These are phyloP conservation scores for Theobroma grandiflorum DNA, from an alignment of 441 rosid genomes.

Conservation along the genomic window DNA sequence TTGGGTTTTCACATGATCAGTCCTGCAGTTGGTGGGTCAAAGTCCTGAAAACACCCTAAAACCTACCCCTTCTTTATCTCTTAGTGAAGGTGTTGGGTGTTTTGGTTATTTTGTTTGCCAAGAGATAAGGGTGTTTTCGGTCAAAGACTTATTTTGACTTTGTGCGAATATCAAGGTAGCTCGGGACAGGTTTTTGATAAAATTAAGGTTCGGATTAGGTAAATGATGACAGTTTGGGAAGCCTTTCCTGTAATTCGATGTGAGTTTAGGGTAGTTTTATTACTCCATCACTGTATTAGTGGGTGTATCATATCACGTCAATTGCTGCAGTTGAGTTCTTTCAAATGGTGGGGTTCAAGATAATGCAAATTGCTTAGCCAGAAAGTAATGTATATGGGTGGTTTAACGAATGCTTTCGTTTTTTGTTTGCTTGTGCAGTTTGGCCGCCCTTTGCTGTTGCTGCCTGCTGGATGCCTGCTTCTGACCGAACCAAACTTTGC, in stretches of 20 bases:
- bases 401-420: background rate
- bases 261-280: too few relatives aligned
- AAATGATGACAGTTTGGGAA: background rate
- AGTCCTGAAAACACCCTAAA: background rate
- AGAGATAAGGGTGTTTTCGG: too few relatives aligned
- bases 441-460: slow-evolving; percentile 37
- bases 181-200: background rate
- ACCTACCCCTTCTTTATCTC: background rate
- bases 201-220: background rate
- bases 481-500: slow-evolving; percentile 31
- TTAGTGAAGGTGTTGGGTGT: background rate
- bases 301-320: too few relatives aligned
- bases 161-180: background rate
- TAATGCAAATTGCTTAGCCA: too few relatives aligned
- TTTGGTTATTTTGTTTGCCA: slow-evolving; percentile 1
- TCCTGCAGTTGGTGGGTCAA: background rate
- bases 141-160: background rate
- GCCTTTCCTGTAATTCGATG: background rate
- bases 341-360: too few relatives aligned
- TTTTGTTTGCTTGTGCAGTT: slow-evolving; percentile 38
- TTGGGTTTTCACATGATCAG: background rate
- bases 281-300: too few relatives aligned
- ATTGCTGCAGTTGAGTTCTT: too few relatives aligned
- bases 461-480: slow-evolving; percentile 26
- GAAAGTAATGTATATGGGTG: too few relatives aligned